A percentile compares a stretch with the other conserved stretches of the same genome.
phyloP scores from a whole-genome alignment of 352 stramenopile species.

The Halophytophthora polymorphica region DNA sequence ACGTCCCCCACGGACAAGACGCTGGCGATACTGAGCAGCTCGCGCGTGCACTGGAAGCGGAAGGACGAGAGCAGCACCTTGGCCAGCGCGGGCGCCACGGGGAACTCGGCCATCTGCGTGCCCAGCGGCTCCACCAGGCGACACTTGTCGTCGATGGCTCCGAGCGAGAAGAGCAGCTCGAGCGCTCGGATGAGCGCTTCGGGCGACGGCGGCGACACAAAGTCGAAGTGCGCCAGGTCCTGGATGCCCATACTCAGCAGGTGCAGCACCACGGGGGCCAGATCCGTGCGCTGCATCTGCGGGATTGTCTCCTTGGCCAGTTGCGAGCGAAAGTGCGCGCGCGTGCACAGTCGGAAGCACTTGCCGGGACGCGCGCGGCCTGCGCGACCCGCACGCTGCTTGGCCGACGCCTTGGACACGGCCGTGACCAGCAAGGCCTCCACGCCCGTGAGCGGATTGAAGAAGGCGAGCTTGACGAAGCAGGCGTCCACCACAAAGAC shows the following conservation, averaged over 20 bases:
- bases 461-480: constrained; percentile 85
- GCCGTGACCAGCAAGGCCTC: constrained; percentile 90
- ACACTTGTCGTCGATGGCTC: constrained; percentile 55
- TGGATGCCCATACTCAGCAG: constrained; percentile 84
- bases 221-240: constrained; percentile 82
- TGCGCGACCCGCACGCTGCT: constrained; percentile 94
- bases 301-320: constrained; percentile 66
- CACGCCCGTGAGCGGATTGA: constrained; percentile 76
- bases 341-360: constrained; percentile 72
- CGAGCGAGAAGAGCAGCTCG: constrained; percentile 67
- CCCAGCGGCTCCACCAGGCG: constrained; percentile 82
- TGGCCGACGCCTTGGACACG: constrained; percentile 95
- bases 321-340: constrained; percentile 43
- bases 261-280: constrained; percentile 65
- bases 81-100: constrained; percentile 90
- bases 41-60: constrained; percentile 78
- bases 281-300: constrained; percentile 83
- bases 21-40: constrained; percentile 95
- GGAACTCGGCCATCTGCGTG: constrained; percentile 96
- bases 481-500: constrained; percentile 76
- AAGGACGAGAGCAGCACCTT: constrained; percentile 71
- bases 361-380: constrained; percentile 85
- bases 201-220: constrained; percentile 69
- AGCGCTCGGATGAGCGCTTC: constrained; percentile 71
- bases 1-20: constrained; percentile 93